These are phyloP conservation scores for Nannochloropsis salina DNA, from an alignment of 108 stramenopile species.

Conservation along the genomic window DNA sequence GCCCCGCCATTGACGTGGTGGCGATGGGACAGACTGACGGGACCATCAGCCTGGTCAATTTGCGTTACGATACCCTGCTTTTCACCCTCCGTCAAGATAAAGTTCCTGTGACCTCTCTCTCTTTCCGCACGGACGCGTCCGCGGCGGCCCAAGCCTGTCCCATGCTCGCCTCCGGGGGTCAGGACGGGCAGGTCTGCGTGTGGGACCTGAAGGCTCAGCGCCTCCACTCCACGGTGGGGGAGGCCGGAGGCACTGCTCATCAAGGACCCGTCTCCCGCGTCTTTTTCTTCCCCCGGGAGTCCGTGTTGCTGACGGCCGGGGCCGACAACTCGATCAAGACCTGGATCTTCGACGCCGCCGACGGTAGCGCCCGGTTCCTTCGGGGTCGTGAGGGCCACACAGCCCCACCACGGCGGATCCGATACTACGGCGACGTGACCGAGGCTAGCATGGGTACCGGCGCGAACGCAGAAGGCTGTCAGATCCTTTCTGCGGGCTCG, in stretches of 20 bases:
- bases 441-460: slow-evolving; percentile 50
- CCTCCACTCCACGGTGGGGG: slow-evolving; percentile 48
- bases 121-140: slow-evolving; percentile 45
- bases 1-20: slow-evolving; percentile 56
- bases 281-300: slow-evolving; percentile 41
- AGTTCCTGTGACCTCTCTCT: slow-evolving; percentile 39
- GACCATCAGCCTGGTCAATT: slow-evolving; percentile 41
- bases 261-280: slow-evolving; percentile 13
- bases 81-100: slow-evolving; percentile 24
- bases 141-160: slow-evolving; percentile 30
- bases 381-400: slow-evolving; percentile 40
- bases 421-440: slow-evolving; percentile 52
- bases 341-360: slow-evolving; percentile 55
- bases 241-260: slow-evolving; percentile 18
- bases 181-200: slow-evolving; percentile 42
- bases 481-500: slow-evolving; percentile 39
- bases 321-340: slow-evolving; percentile 51
- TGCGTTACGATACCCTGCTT: slow-evolving; percentile 23
- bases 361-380: slow-evolving; percentile 50
- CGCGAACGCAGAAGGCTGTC: slow-evolving; percentile 45
- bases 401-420: slow-evolving; percentile 33
- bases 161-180: slow-evolving; percentile 45
- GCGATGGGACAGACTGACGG: slow-evolving; percentile 55
- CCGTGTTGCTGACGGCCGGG: slow-evolving; percentile 45
- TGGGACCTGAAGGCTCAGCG: slow-evolving; percentile 57